Percentiles rank a stretch among this genome's conserved stretches.
phyloP scores from a whole-genome alignment of 345 rosid species.

The Erodium maritimum region DNA sequence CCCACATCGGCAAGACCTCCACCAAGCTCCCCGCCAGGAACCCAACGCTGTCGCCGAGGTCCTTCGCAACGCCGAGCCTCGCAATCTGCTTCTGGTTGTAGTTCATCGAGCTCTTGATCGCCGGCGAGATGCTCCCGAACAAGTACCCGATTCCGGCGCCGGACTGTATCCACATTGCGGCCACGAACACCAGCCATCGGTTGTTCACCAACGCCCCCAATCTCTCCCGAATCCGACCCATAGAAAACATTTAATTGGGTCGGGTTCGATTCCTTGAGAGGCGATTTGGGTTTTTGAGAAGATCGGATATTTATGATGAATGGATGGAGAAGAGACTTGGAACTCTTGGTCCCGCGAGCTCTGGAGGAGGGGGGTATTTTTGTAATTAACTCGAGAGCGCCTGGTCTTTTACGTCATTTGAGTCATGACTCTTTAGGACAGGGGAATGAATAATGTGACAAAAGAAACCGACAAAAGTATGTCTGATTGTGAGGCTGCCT shows the following conservation, averaged over 20 bases:
- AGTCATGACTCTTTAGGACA: no score
- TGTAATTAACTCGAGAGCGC: no score
- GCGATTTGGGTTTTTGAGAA: no score
- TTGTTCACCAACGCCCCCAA: constrained; percentile 44
- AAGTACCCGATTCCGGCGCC: constrained; percentile 89
- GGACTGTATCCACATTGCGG: constrained; percentile 98
- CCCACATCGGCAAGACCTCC: constrained; percentile 94
- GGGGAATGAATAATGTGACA: no score
- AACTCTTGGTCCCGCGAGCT: no score
- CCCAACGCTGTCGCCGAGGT: constrained; percentile 95
- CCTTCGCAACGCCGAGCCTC: constrained; percentile 86
- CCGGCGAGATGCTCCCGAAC: constrained; percentile 95
- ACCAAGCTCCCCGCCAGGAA: constrained; percentile 75
- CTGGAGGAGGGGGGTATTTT: no score
- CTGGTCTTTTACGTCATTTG: no score
- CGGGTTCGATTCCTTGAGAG: no score
- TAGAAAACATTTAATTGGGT: not conserved
- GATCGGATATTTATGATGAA: not conserved
- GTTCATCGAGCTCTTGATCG: constrained; percentile 70
- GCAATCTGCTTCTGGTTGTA: constrained; percentile 81
- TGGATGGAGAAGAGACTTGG: not conserved
- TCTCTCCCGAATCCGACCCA: constrained; percentile 44
- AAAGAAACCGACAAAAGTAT: no score
- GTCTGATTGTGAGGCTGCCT: no score
- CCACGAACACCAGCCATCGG: constrained; percentile 93